Conservation (phyloP, 306 rosid genomes). For the Canavalia gladiata region DNA sequence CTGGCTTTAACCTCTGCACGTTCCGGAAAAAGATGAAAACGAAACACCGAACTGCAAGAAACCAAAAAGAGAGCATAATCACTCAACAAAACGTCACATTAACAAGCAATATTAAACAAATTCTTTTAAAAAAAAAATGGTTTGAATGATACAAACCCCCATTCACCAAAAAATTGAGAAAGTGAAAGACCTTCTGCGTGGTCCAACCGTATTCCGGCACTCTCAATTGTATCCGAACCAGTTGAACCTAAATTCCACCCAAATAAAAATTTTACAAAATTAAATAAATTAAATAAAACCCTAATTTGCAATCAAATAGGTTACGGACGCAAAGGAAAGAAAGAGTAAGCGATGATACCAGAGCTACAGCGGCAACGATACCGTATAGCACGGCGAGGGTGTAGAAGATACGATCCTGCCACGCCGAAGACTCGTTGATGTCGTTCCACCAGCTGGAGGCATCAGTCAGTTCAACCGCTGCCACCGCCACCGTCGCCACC, state of each 20-base stretch:
- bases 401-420: conserved; percentile 86
- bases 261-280: not conserved
- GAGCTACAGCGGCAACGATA: conserved; percentile 77
- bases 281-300: conserved; percentile 7
- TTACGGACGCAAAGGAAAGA: not conserved
- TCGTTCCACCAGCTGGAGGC: conserved; percentile 82
- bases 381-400: conserved; percentile 79
- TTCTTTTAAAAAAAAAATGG: not conserved
- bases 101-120: conserved; percentile 4
- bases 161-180: conserved; percentile 93
- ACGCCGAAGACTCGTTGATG: conserved; percentile 65
- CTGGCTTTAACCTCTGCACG: conserved; percentile 75
- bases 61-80: conserved; percentile 22
- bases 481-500: conserved; percentile 59
- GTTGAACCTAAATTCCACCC: conserved; percentile 70
- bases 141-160: conserved; percentile 77
- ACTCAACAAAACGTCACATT: conserved; percentile 8
- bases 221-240: conserved; percentile 90
- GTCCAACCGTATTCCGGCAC: conserved; percentile 99
- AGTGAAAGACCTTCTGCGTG: conserved; percentile 99
- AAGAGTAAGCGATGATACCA: conserved; percentile 54
- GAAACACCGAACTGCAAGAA: conserved; percentile 71
- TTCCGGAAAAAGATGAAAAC: conserved; percentile 79
- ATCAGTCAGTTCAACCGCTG: conserved; percentile 61
- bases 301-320: conserved; percentile 22